These are phyloP conservation scores for Leishmania gerbilli DNA, from an alignment of 208 protist species.

Conservation along the genomic window DNA sequence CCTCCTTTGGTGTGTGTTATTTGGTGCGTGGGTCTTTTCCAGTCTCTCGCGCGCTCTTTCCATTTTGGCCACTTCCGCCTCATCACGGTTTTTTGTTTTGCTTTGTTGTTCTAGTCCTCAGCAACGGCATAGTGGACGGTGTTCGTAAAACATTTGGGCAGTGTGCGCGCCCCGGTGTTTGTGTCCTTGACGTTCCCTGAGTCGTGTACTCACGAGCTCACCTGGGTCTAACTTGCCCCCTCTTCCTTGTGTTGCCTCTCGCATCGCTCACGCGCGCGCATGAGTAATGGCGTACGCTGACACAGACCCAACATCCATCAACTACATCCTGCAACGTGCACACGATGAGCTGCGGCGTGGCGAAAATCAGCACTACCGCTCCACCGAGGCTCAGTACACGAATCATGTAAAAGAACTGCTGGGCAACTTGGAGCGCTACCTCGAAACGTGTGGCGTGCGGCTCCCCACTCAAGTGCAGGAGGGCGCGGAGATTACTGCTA, in stretches of 20 bases:
- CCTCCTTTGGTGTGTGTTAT: too few species aligned
- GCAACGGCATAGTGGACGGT: neutral
- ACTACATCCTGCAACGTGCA: constrained; percentile 29
- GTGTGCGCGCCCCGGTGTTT: neutral
- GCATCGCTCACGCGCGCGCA: neutral
- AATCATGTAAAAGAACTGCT: constrained; percentile 30
- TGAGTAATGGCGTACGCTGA: constrained; percentile 22
- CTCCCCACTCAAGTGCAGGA: constrained; percentile 24
- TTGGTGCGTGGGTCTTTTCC: too few species aligned
- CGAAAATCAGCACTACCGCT: constrained; percentile 26
- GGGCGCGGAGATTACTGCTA: constrained; percentile 1
- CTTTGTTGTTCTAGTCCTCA: neutral
- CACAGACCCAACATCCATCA: constrained; percentile 31
- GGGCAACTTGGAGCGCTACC: constrained; percentile 36
- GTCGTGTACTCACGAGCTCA: neutral
- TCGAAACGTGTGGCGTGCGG: constrained; percentile 30
- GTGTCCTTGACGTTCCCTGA: neutral
- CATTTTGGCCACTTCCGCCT: neutral
- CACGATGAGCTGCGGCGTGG: constrained; percentile 26
- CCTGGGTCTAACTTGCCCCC: neutral
- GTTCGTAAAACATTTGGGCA: neutral
- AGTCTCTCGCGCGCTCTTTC: neutral
- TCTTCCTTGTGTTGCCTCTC: neutral
- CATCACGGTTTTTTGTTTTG: neutral
- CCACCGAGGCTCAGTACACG: constrained; percentile 21